These are phyloP conservation scores for Podospora conica DNA, from an alignment of 495 filamentous ascomycete species.

Conservation along the genomic window DNA sequence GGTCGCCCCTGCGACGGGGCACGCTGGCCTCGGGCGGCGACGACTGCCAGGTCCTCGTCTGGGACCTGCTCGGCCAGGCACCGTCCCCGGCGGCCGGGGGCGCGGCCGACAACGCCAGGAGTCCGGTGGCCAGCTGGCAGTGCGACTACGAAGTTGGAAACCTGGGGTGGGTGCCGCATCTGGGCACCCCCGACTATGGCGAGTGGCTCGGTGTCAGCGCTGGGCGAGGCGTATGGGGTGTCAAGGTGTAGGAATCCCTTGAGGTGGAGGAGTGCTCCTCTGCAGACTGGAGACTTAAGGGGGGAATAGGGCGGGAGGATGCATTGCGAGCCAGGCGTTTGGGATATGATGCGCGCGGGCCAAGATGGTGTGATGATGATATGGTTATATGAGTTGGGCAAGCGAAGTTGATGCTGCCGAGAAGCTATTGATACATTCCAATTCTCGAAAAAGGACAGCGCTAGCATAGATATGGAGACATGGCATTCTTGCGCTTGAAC, in stretches of 20 bases:
- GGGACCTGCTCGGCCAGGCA: constrained; percentile 75
- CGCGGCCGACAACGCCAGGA: constrained; percentile 52
- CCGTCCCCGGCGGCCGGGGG: constrained; percentile 39
- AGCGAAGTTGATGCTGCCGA: neutral
- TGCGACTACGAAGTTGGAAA: constrained; percentile 97
- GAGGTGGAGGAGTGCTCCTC: neutral
- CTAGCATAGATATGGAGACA: neutral
- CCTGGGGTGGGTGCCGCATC: constrained; percentile 87
- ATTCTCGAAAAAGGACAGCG: neutral
- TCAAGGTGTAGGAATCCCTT: constrained; percentile 18
- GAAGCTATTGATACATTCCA: neutral
- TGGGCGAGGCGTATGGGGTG: constrained; percentile 84
- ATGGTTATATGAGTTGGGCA: neutral
- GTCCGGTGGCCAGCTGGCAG: constrained; percentile 79
- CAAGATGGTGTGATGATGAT: neutral
- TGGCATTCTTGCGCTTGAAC: neutral
- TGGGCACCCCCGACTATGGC: constrained; percentile 61
- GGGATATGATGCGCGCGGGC: neutral
- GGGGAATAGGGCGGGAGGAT: neutral
- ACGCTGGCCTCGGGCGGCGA: constrained; percentile 89
- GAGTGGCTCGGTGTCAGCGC: constrained; percentile 95
- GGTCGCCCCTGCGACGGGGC: constrained; percentile 82
- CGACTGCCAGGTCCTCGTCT: constrained; percentile 83
- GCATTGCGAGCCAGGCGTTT: neutral
- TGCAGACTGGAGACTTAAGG: neutral